Base-by-base conservation (phyloP, 2,329 filamentous ascomycete species). In the Metarhizium brunneum region DNA sequence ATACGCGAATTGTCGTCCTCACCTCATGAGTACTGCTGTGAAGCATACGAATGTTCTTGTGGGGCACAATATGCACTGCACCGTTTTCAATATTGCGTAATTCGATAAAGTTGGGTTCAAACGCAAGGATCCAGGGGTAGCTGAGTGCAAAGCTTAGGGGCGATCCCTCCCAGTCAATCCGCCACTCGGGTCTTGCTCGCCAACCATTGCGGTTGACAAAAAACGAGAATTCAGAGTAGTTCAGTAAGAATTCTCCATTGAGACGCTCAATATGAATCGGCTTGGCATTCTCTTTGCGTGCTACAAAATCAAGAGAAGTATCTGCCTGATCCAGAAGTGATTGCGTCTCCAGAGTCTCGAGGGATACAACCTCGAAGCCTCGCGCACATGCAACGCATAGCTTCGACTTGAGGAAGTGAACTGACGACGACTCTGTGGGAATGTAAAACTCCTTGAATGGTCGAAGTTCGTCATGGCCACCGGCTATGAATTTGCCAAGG, bases 361-460 rank as follows among this genome's bases (percentile, higher is more conserved):
- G 81, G 57, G 88, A 94, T 58, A 99, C 94, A 36, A 99, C 92
- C 72, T 99, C 94, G 71, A 99, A 99, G 48, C 94, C 94, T 69
- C 91, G 85, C 11, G 92, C 88, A 68, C 94, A 97, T 49, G 92
- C 94, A 58, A 99, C 94, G 69, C 94, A 99, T 29, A 99, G 82
- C 68, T 96, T 99, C 59, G 89, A 94, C 67, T 94, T 92, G 63
- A 99, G 81, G 79, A 97, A 99, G 73, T 99, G 94, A 45, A 99
- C 94, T 43, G 92, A 96, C 4, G 90, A 92, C n/a, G 92, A 95
- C 76, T 99, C 94, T 6, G 92, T 94, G 0, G 94, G 94, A 58
- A 99, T 96, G 73, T 99, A 99, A 67, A 96, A 97, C 76, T 99
- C 94, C 80, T 96, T 96, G 79, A 95, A 96, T 13, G 92, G 90